These are phyloP conservation scores for Fusarium buxicola DNA, from an alignment of 2,329 filamentous ascomycete genomes.

Conservation along the genomic window DNA sequence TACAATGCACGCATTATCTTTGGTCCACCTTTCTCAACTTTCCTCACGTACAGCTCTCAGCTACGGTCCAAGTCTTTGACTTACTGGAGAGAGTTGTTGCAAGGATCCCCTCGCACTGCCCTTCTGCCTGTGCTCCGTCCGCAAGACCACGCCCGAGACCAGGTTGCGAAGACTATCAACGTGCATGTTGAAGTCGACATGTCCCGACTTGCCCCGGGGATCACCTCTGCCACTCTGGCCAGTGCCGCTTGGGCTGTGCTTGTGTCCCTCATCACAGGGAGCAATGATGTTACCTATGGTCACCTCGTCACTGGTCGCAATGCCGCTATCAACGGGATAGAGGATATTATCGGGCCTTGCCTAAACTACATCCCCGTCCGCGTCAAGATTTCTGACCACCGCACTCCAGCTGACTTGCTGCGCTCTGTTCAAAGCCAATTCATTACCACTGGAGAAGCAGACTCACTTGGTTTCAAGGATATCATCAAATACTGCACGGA, in stretches of 20 bases:
- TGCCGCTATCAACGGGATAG: slow-evolving; percentile 47
- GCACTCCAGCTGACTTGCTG: slow-evolving; percentile 12
- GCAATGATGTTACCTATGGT: slow-evolving; percentile 55
- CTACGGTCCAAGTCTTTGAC: slow-evolving; percentile 20
- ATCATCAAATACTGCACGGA: slow-evolving; percentile 31
- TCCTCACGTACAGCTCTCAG: slow-evolving; percentile 3
- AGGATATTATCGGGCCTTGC: slow-evolving; percentile 54
- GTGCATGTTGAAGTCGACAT: too few relatives aligned
- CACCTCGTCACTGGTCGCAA: slow-evolving; percentile 57
- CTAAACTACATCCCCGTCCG: slow-evolving; percentile 57
- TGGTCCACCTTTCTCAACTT: slow-evolving; percentile 42
- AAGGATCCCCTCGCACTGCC: slow-evolving; percentile 47
- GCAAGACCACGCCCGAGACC: too few relatives aligned
- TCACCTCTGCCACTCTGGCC: slow-evolving; percentile 21
- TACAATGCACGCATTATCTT: slow-evolving; percentile 35
- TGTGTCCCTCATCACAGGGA: slow-evolving; percentile 50
- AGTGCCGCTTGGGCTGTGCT: slow-evolving; percentile 56
- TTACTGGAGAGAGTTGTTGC: slow-evolving; percentile 60
- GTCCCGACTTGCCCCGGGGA: too few relatives aligned
- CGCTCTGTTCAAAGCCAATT: slow-evolving; percentile 28
- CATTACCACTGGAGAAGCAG: slow-evolving; percentile 20
- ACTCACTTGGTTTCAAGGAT: slow-evolving; percentile 28
- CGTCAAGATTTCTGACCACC: slow-evolving; percentile 43
- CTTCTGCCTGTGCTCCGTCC: too few relatives aligned
- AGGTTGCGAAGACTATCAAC: too few relatives aligned